phyloP scores from a whole-genome alignment of 2,329 filamentous ascomycete genomes.

The Epichloe gansuensis region DNA sequence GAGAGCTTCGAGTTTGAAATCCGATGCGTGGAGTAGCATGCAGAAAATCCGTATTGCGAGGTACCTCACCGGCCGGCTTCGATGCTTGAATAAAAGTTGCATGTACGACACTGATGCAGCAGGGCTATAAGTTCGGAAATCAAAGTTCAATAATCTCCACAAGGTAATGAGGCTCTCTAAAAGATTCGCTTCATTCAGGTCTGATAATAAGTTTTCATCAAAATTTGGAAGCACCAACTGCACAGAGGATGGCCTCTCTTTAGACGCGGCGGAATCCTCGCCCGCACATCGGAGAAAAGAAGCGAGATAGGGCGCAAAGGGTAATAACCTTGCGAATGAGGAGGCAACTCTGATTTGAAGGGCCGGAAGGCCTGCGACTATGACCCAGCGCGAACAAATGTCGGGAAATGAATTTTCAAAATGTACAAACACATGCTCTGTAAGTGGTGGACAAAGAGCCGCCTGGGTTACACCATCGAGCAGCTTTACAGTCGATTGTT shows the following conservation, averaged over 20 bases:
- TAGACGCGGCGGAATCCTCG: not conserved
- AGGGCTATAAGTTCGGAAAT: conserved; percentile 54
- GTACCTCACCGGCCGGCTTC: conserved; percentile 54
- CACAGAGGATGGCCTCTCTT: conserved; percentile 12
- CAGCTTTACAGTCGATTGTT: conserved; percentile 51
- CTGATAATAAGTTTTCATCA: conserved; percentile 15
- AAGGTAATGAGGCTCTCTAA: conserved; percentile 32
- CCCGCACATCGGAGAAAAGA: conserved; percentile 50
- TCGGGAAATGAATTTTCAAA: conserved; percentile 71
- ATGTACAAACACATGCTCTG: conserved; percentile 60
- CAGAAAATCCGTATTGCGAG: conserved; percentile 74
- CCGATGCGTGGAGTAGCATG: conserved; percentile 66
- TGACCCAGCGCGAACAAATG: conserved; percentile 68
- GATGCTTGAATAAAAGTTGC: conserved; percentile 54
- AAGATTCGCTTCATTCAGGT: conserved; percentile 13
- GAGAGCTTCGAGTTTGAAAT: conserved; percentile 64
- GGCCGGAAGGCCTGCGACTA: conserved; percentile 27
- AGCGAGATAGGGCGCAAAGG: conserved; percentile 69
- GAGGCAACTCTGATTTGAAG: conserved; percentile 41
- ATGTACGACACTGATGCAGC: conserved; percentile 55
- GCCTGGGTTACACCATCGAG: conserved; percentile 59
- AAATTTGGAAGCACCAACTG: conserved; percentile 19
- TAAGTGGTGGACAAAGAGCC: conserved; percentile 57
- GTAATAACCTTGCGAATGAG: conserved; percentile 68
- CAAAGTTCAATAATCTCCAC: conserved; percentile 70